Evolutionary conservation across 257 asterid genomes (phyloP).

Genomic region (Solanum rostratum): DNA sequence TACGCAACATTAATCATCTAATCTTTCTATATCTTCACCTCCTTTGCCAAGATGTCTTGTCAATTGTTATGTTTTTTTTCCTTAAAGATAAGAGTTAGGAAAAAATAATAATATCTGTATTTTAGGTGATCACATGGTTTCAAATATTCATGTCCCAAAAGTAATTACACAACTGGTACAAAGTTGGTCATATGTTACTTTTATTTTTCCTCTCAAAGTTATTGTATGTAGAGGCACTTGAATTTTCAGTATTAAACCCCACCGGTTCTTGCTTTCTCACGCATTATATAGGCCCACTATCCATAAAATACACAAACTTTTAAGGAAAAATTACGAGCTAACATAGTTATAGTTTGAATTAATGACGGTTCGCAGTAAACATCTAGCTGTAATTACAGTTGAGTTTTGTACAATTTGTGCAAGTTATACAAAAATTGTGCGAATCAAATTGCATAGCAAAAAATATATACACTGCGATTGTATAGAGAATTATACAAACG

Average conservation of each 20-base stretch:
- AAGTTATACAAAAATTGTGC: too few species aligned
- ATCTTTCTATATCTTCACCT: background rate
- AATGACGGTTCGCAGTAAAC: rapidly evolving
- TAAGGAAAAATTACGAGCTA: too few species aligned
- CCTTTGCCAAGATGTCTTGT: background rate
- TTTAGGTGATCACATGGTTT: background rate
- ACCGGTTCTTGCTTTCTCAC: conserved; percentile 5
- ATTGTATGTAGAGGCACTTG: background rate
- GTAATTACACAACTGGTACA: background rate
- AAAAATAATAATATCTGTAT: background rate
- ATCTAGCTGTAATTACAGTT: too few species aligned
- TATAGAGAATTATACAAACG: too few species aligned
- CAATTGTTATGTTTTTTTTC: background rate
- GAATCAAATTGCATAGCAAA: too few species aligned
- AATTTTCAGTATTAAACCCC: conserved; percentile 4
- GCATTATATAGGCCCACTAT: conserved; percentile 10
- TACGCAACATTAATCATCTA: background rate
- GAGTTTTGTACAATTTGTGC: too few species aligned
- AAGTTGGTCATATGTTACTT: background rate
- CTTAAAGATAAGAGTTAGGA: background rate
- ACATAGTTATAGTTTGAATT: too few species aligned
- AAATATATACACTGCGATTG: too few species aligned
- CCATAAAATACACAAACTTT: background rate
- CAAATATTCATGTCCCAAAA: background rate
- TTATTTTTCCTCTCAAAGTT: background rate